phyloP scores from a whole-genome alignment of 805 yeast species.

The Ogataea haglerorum region DNA sequence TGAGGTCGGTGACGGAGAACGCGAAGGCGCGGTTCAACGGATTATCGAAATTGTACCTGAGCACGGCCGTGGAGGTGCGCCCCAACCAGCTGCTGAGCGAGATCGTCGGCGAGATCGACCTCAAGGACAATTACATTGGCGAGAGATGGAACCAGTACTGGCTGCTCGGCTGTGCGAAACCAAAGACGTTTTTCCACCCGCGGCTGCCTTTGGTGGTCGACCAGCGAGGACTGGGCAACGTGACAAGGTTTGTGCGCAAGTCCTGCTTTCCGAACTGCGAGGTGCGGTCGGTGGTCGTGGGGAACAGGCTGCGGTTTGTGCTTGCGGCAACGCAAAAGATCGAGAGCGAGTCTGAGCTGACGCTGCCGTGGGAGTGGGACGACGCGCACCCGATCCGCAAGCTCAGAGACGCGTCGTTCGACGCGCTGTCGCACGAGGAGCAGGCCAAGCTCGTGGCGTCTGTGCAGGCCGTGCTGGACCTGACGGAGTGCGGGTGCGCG shows the following conservation, averaged over 20 bases:
- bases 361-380: slow-evolving; percentile 91
- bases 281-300: slow-evolving; percentile 48
- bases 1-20: slow-evolving; percentile 57
- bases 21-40: slow-evolving; percentile 63
- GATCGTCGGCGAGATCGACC: slow-evolving; percentile 69
- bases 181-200: slow-evolving; percentile 55
- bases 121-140: slow-evolving; percentile 56
- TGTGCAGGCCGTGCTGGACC: slow-evolving; percentile 57
- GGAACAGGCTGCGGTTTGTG: slow-evolving; percentile 43
- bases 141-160: slow-evolving; percentile 76
- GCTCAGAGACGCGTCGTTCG: slow-evolving; percentile 50
- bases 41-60: slow-evolving; percentile 64
- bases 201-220: slow-evolving; percentile 68
- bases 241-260: slow-evolving; percentile 68
- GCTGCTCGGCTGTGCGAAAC: slow-evolving; percentile 65
- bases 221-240: slow-evolving; percentile 75
- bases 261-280: slow-evolving; percentile 76
- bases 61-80: slow-evolving; percentile 38
- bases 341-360: slow-evolving; percentile 63
- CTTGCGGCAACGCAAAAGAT: slow-evolving; percentile 57
- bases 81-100: slow-evolving; percentile 54
- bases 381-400: slow-evolving; percentile 65
- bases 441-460: slow-evolving; percentile 56
- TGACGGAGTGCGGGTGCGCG: slow-evolving; percentile 57
- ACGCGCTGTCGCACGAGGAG: slow-evolving; percentile 49